Percentiles rank a stretch among this genome's conserved stretches.
These are phyloP conservation scores for Aphanomyces cochlioides DNA, from an alignment of 352 stramenopile species.

Conservation along the genomic window DNA sequence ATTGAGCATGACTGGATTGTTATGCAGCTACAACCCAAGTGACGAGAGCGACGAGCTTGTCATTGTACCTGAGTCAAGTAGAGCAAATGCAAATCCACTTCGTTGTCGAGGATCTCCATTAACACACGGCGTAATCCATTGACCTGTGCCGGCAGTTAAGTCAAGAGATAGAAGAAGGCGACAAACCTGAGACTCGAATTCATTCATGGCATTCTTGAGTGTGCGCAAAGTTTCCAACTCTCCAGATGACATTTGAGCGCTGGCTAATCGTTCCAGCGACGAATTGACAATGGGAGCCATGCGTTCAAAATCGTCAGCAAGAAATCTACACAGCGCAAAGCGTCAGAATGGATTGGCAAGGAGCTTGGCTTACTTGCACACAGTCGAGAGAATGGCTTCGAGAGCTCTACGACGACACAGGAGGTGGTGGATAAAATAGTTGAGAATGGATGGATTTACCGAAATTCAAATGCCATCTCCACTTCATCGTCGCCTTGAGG, in stretches of 20 bases:
- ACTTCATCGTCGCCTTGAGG: conserved; percentile 43
- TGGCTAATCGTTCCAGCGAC: conserved; percentile 49
- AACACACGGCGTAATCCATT: conserved; percentile 58
- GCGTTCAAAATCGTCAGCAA: conserved; percentile 51
- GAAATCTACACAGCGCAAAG: conserved; percentile 39
- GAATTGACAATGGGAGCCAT: conserved; percentile 43
- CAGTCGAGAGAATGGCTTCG: conserved; percentile 55
- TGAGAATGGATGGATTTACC: conserved; percentile 28
- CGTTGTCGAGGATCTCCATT: conserved; percentile 67
- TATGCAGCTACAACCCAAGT: conserved; percentile 36
- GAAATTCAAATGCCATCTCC: conserved; percentile 66
- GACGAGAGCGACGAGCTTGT: conserved; percentile 2
- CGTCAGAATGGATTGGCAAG: background rate
- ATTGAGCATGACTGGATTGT: conserved; percentile 51
- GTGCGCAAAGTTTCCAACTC: conserved; percentile 59
- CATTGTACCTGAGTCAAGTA: conserved; percentile 49
- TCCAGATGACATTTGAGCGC: conserved; percentile 43
- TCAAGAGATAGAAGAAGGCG: background rate
- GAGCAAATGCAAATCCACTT: conserved; percentile 58
- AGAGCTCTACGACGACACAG: conserved; percentile 38
- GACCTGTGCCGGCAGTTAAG: conserved; percentile 33
- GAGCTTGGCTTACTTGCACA: conserved; percentile 28
- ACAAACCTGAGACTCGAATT: conserved; percentile 66
- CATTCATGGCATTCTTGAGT: conserved; percentile 69
- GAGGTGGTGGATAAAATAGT: conserved; percentile 12